A percentile compares a stretch with the other conserved stretches of the same genome.
Evolutionary conservation across 768 basidiomycete genomes (phyloP).

Genomic region (Lyophyllum shimeji): DNA sequence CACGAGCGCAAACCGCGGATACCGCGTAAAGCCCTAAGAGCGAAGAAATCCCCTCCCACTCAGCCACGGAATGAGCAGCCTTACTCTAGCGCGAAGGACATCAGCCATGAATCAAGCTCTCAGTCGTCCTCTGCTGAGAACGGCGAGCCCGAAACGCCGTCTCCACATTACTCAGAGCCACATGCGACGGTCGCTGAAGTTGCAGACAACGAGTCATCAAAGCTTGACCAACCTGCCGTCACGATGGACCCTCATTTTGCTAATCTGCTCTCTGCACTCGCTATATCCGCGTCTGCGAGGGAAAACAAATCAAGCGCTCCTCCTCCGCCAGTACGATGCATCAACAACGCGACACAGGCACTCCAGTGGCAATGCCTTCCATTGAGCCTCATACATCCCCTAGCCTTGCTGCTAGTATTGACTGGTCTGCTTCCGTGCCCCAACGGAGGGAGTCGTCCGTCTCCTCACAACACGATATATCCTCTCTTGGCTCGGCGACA

Average conservation of each 20-base stretch:
- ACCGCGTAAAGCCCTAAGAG: constrained; percentile 35
- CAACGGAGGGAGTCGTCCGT: not conserved
- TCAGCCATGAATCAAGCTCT: constrained; percentile 64
- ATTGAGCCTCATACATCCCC: constrained; percentile 2
- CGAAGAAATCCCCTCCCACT: constrained; percentile 20
- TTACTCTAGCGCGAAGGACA: constrained; percentile 23
- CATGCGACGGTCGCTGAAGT: constrained; percentile 30
- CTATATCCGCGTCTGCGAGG: constrained; percentile 44
- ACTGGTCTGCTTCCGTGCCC: constrained; percentile 18
- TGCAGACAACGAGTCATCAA: constrained; percentile 30
- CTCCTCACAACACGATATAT: constrained; percentile 1
- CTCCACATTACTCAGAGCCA: constrained; percentile 53
- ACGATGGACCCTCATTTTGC: constrained; percentile 71
- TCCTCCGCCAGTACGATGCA: constrained; percentile 12
- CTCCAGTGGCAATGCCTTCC: constrained; percentile 23
- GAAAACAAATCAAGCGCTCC: constrained; percentile 4
- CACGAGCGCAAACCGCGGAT: constrained; percentile 58
- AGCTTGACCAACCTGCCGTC: constrained; percentile 24
- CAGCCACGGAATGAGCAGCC: not conserved
- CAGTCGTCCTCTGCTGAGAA: constrained; percentile 63
- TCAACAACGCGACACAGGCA: constrained; percentile 14
- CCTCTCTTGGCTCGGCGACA: not conserved
- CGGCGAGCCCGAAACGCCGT: constrained; percentile 61
- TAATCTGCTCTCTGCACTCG: constrained; percentile 60
- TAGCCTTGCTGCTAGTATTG: constrained; percentile 2